These are phyloP conservation scores for Penicillium simplicissimum DNA, from an alignment of 495 filamentous ascomycete species.

Conservation along the genomic window DNA sequence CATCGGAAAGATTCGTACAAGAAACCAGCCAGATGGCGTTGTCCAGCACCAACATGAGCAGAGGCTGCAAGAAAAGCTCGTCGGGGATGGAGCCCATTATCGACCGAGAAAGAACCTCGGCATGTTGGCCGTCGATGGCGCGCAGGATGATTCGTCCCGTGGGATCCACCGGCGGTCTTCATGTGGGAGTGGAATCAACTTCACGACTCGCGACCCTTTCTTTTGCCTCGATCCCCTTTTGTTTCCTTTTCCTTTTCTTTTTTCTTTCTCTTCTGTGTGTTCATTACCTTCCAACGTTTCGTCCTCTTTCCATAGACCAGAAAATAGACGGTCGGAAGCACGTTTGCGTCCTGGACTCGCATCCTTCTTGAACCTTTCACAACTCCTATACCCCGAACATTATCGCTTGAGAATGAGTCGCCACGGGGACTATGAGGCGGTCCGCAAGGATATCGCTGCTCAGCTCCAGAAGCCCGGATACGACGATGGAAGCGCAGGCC, in stretches of 20 bases:
- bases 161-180: constrained; percentile 38
- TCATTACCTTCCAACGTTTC: not conserved
- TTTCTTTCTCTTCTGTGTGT: not conserved
- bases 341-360: not conserved
- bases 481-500: constrained; percentile 63
- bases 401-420: constrained; percentile 44
- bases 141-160: constrained; percentile 32
- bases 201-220: constrained; percentile 23
- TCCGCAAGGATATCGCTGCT: constrained; percentile 54
- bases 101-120: constrained; percentile 35
- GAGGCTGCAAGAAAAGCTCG: not conserved
- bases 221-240: constrained; percentile 7
- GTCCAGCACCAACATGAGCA: not conserved
- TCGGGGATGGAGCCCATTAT: constrained; percentile 6
- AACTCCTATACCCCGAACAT: constrained; percentile 20
- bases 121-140: constrained; percentile 28
- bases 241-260: constrained; percentile 1
- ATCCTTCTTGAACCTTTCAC: constrained; percentile 3
- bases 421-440: constrained; percentile 50
- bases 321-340: not conserved
- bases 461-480: constrained; percentile 60
- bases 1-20: constrained; percentile 12
- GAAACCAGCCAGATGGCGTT: not conserved
- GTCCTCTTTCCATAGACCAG: not conserved
- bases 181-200: constrained; percentile 32